phyloP scores from a whole-genome alignment of 2,329 filamentous ascomycete species.

The Aspergillus hiratsukae region DNA sequence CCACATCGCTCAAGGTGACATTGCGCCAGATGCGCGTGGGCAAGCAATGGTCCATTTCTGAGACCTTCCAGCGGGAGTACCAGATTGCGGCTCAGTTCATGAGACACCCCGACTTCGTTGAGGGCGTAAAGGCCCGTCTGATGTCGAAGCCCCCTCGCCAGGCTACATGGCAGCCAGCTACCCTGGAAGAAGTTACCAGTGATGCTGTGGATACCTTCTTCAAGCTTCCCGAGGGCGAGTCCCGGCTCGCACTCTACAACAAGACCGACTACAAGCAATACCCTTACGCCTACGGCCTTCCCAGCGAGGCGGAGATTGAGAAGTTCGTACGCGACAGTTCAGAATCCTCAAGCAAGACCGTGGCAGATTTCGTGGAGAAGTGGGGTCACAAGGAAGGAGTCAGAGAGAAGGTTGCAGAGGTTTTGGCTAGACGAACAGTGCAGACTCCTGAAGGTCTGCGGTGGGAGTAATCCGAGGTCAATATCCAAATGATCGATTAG shows the following conservation, averaged over 20 bases:
- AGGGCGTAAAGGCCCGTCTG: constrained; percentile 80
- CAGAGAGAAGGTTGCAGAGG: constrained; percentile 62
- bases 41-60: constrained; percentile 69
- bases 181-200: constrained; percentile 61
- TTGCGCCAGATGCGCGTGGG: constrained; percentile 78
- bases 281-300: constrained; percentile 70
- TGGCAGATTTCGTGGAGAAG: constrained; percentile 57
- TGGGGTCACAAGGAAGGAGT: constrained; percentile 66
- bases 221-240: constrained; percentile 40
- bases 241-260: constrained; percentile 59
- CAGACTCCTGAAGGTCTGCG: constrained; percentile 39
- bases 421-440: constrained; percentile 59
- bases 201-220: constrained; percentile 68
- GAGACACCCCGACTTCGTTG: constrained; percentile 82
- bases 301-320: constrained; percentile 59
- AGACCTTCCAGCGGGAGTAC: constrained; percentile 83
- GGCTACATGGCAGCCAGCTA: constrained; percentile 72
- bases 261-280: constrained; percentile 64
- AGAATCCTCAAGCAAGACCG: constrained; percentile 54
- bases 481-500: neutral
- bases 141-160: constrained; percentile 62
- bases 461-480: constrained; percentile 19
- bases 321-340: constrained; percentile 39
- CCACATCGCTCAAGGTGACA: constrained; percentile 80
- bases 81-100: constrained; percentile 84